Evolutionary conservation across 2,329 filamentous ascomycete genomes (phyloP).

Genomic region (Phialocephala subalpina): DNA sequence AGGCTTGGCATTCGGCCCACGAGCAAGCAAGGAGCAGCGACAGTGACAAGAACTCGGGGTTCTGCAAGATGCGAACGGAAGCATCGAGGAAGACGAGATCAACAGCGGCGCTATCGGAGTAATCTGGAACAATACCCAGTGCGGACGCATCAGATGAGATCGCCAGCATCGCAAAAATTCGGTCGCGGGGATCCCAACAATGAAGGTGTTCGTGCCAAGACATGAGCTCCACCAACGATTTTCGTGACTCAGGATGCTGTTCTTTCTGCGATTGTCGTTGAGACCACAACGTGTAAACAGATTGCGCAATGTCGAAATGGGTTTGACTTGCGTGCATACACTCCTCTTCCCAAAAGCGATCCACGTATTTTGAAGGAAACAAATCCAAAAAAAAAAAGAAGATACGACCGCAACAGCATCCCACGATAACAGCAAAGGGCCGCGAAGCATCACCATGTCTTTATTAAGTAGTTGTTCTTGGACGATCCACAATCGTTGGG

Average conservation of each 20-base stretch:
- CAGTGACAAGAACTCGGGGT: not conserved
- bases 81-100: not conserved
- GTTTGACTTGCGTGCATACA: not conserved
- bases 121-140: constrained; percentile 9
- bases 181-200: constrained; percentile 1
- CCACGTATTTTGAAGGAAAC: not conserved
- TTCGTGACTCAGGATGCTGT: not conserved
- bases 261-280: not conserved
- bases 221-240: not conserved
- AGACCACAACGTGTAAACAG: not conserved
- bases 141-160: not conserved
- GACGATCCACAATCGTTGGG: constrained; percentile 3
- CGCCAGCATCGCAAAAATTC: constrained; percentile 5
- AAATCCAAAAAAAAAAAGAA: not conserved
- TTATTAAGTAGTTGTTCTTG: constrained; percentile 13
- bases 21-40: not conserved
- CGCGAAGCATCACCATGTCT: not conserved
- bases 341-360: not conserved
- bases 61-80: not conserved
- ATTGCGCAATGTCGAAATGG: not conserved
- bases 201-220: not conserved
- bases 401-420: not conserved
- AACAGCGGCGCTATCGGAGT: not conserved
- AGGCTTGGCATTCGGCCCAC: too few relatives aligned
- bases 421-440: not conserved